A percentile compares a stretch with the other conserved stretches of the same genome.
Conservation (phyloP, 2,329 filamentous ascomycete species). For the Nigrospora sphaerica region DNA sequence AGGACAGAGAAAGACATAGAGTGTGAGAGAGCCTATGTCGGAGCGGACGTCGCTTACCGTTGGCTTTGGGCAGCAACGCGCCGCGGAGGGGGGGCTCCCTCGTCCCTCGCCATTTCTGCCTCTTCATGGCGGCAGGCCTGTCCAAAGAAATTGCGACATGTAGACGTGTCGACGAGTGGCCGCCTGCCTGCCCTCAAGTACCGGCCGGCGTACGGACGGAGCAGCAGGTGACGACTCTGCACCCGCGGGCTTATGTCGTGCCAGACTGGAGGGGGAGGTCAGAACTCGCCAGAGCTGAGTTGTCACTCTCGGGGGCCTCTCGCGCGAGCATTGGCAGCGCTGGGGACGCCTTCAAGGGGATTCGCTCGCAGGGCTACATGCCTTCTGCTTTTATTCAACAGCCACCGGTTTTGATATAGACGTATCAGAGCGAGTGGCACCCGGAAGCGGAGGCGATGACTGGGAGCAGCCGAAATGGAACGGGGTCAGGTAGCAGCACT, state of each 20-base stretch:
- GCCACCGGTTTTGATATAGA: background rate
- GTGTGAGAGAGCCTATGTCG: constrained; percentile 27
- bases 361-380: constrained; percentile 14
- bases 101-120: constrained; percentile 20
- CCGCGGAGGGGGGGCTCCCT: constrained; percentile 11
- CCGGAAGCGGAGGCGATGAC: constrained; percentile 11
- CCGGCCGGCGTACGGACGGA: constrained; percentile 1
- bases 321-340: background rate
- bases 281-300: constrained; percentile 14
- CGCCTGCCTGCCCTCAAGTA: background rate
- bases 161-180: constrained; percentile 5
- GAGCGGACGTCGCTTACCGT: constrained; percentile 19
- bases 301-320: constrained; percentile 12
- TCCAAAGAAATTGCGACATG: constrained; percentile 18
- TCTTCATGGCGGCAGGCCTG: constrained; percentile 2
- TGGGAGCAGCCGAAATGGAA: constrained; percentile 14
- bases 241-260: constrained; percentile 9
- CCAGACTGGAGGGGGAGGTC: constrained; percentile 17
- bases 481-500: constrained; percentile 20
- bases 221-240: constrained; percentile 12
- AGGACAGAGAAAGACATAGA: no score
- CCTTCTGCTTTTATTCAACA: constrained; percentile 3
- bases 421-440: constrained; percentile 11
- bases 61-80: constrained; percentile 36
- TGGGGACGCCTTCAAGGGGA: constrained; percentile 15